Evolutionary conservation across 1,284 basidiomycete species (phyloP).

Genomic region (Ganoderma multipileum): DNA sequence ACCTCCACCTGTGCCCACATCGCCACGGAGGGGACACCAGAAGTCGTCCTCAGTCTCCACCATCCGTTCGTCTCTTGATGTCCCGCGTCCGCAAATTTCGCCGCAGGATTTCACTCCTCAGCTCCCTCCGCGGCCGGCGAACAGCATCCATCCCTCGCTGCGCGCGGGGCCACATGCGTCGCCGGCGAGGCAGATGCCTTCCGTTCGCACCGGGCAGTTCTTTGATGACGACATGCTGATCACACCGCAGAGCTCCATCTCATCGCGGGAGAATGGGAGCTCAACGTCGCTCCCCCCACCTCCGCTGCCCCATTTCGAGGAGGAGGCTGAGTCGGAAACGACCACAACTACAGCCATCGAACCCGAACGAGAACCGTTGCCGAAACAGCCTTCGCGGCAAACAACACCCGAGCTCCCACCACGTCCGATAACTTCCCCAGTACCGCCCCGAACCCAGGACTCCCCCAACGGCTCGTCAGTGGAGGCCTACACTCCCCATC

Average conservation of each 20-base stretch:
- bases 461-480: neutral
- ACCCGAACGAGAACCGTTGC: conserved; percentile 20
- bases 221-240: conserved; percentile 36
- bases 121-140: conserved; percentile 69
- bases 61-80: conserved; percentile 25
- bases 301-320: conserved; percentile 10
- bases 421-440: neutral
- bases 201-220: conserved; percentile 29
- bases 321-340: neutral
- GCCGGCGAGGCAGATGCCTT: conserved; percentile 32
- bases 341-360: conserved; percentile 3
- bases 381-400: conserved; percentile 26
- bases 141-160: conserved; percentile 79
- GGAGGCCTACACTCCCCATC: conserved; percentile 13
- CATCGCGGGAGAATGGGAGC: conserved; percentile 19
- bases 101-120: conserved; percentile 76
- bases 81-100: conserved; percentile 32
- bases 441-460: conserved; percentile 5
- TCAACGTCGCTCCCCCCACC: conserved; percentile 13
- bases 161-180: conserved; percentile 46
- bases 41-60: conserved; percentile 15
- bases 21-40: conserved; percentile 23
- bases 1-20: conserved; percentile 22
- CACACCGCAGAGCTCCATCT: conserved; percentile 15
- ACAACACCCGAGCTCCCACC: neutral